Evolutionary conservation across 805 yeast genomes (phyloP).

Genomic region (Saturnispora besseyi): DNA sequence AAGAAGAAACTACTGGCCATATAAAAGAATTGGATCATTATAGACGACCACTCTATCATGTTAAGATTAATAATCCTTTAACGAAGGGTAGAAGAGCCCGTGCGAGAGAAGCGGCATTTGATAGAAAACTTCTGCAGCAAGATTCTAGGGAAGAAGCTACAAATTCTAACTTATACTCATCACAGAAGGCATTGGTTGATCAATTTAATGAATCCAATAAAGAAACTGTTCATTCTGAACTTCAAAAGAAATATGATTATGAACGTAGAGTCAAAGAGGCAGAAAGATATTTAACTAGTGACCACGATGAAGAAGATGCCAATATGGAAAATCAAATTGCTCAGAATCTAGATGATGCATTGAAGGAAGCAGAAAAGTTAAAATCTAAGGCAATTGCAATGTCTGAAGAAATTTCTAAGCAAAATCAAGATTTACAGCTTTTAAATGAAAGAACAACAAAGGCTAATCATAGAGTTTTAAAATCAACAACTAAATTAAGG

Average conservation of each 20-base stretch:
- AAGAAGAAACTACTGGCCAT: constrained; percentile 71
- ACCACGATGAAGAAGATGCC: constrained; percentile 80
- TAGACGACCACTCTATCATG: constrained; percentile 74
- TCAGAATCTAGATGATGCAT: constrained; percentile 70
- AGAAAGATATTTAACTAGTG: constrained; percentile 69
- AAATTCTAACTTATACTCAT: constrained; percentile 19
- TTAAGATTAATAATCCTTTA: constrained; percentile 80
- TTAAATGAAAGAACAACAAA: constrained; percentile 80
- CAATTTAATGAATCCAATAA: constrained; percentile 38
- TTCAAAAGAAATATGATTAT: constrained; percentile 38
- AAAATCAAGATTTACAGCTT: constrained; percentile 61
- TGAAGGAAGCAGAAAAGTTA: constrained; percentile 57
- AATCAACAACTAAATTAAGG: constrained; percentile 26
- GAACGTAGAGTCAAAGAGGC: constrained; percentile 50
- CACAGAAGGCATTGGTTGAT: constrained; percentile 26
- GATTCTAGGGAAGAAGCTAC: constrained; percentile 23
- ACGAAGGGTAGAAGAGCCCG: constrained; percentile 67
- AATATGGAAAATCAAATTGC: constrained; percentile 86
- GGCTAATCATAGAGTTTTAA: constrained; percentile 63
- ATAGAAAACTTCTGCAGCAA: constrained; percentile 34
- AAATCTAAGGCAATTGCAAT: constrained; percentile 64
- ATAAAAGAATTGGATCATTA: constrained; percentile 70
- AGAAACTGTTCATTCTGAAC: constrained; percentile 19
- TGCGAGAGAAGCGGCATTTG: constrained; percentile 63
- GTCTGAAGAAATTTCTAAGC: constrained; percentile 70